These are phyloP conservation scores for Sporothrix variecibatus DNA, from an alignment of 2,329 filamentous ascomycete genomes.

Conservation along the genomic window DNA sequence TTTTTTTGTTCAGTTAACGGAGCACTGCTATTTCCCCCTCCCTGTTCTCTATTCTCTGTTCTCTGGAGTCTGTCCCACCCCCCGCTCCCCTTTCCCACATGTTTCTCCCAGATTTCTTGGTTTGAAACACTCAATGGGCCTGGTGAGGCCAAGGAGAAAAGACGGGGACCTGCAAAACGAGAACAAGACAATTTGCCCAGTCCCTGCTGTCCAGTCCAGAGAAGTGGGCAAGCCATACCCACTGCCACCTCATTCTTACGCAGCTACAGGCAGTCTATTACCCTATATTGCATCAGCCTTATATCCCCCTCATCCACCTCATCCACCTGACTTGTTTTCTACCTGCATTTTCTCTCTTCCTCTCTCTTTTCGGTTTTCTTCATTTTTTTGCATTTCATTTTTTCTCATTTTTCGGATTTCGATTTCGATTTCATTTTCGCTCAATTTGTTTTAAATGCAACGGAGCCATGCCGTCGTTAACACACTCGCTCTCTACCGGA, in stretches of 20 bases:
- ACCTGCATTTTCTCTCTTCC: neutral
- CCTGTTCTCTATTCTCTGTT: neutral
- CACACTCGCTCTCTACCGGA: conserved; percentile 4
- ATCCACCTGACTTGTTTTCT: neutral
- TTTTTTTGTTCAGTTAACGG: neutral
- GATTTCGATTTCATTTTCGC: neutral
- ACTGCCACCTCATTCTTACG: conserved; percentile 20
- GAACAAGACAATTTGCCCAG: neutral
- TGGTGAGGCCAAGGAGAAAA: neutral
- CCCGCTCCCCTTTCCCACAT: conserved; percentile 5
- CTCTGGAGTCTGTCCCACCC: neutral
- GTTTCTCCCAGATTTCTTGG: neutral
- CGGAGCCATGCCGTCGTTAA: conserved; percentile 10
- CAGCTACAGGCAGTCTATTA: neutral
- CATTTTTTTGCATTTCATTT: neutral
- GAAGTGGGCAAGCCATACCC: neutral
- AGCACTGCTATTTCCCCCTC: neutral
- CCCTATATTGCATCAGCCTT: conserved; percentile 20
- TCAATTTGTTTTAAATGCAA: conserved; percentile 5
- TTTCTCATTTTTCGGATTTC: neutral
- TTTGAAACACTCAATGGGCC: conserved; percentile 18
- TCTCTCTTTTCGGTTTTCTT: neutral
- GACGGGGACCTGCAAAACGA: neutral
- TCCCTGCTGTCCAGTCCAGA: neutral
- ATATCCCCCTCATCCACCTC: neutral